phyloP scores from a whole-genome alignment of 2,329 filamentous ascomycete genomes.

The Fusarium robinianum region DNA sequence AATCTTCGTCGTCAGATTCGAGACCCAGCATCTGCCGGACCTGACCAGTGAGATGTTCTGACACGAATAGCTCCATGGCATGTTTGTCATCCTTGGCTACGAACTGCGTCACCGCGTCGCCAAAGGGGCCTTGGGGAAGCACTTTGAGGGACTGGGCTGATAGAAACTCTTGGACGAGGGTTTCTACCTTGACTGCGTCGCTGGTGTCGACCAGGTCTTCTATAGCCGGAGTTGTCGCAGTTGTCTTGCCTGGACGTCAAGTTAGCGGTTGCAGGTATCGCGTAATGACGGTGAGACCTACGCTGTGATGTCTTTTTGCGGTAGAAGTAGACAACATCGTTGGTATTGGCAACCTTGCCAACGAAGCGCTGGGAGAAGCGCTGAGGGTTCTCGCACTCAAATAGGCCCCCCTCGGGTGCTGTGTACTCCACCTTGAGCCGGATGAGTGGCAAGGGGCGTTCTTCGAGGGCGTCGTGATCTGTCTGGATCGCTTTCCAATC shows the following conservation, averaged over 20 bases:
- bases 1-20: conserved; percentile 66
- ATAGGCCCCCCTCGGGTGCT: conserved; percentile 80
- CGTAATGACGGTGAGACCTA: conserved; percentile 14
- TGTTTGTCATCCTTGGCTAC: conserved; percentile 95
- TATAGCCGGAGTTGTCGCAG: conserved; percentile 59
- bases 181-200: conserved; percentile 84
- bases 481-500: conserved; percentile 83
- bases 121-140: conserved; percentile 87
- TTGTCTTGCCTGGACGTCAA: conserved; percentile 38
- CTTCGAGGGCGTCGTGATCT: conserved; percentile 61
- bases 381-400: conserved; percentile 93
- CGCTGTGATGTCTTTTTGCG: conserved; percentile 74
- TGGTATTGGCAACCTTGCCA: conserved; percentile 88
- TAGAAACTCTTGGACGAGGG: conserved; percentile 85
- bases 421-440: conserved; percentile 90
- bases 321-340: conserved; percentile 92
- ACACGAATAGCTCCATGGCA: conserved; percentile 82
- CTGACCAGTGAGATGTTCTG: conserved; percentile 70
- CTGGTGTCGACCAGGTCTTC: conserved; percentile 52
- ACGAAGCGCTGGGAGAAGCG: conserved; percentile 92
- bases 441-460: conserved; percentile 77
- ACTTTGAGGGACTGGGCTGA: conserved; percentile 88
- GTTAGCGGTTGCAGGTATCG: conserved; percentile 9
- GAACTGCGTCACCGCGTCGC: conserved; percentile 89
- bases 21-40: conserved; percentile 71